A percentile compares a stretch with the other conserved stretches of the same genome.
phyloP scores from a whole-genome alignment of 441 rosid species.

The Adansonia grandidieri region DNA sequence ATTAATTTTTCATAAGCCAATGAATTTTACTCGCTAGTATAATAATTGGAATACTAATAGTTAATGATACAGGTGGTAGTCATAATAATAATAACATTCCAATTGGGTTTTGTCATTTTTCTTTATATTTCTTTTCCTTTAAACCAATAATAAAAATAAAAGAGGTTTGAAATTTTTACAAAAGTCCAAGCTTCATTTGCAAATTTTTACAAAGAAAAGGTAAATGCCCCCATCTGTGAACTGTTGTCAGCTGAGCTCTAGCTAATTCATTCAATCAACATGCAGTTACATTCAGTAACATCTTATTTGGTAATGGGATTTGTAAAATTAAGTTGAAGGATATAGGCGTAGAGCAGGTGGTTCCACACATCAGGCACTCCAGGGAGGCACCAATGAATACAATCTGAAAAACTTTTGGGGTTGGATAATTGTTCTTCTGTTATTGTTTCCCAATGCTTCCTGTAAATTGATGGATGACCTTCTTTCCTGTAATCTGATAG shows the following conservation, averaged over 20 bases:
- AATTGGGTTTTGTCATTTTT: too few relatives aligned
- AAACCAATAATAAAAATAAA: too few relatives aligned
- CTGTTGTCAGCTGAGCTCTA: neutral
- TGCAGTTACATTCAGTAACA: neutral
- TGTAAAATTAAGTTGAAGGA: slow-evolving; percentile 33
- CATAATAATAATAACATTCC: too few relatives aligned
- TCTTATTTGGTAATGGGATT: neutral
- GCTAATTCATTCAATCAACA: slow-evolving; percentile 1
- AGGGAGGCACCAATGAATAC: slow-evolving; percentile 65
- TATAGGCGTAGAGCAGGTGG: slow-evolving; percentile 60
- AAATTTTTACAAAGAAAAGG: neutral
- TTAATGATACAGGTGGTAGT: too few relatives aligned
- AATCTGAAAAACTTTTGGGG: slow-evolving; percentile 59
- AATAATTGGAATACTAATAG: too few relatives aligned
- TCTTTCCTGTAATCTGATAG: slow-evolving; percentile 66
- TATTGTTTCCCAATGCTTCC: slow-evolving; percentile 59
- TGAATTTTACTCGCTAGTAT: too few relatives aligned
- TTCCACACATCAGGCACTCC: slow-evolving; percentile 65
- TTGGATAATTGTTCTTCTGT: slow-evolving; percentile 46
- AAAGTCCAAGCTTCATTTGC: too few relatives aligned
- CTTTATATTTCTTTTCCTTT: too few relatives aligned
- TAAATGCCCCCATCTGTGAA: neutral
- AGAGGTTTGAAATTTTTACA: too few relatives aligned
- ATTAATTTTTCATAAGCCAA: too few relatives aligned
- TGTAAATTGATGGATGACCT: slow-evolving; percentile 57